Conservation (phyloP, 2,329 filamentous ascomycete genomes). For the Atkinsonella hypoxylon region DNA sequence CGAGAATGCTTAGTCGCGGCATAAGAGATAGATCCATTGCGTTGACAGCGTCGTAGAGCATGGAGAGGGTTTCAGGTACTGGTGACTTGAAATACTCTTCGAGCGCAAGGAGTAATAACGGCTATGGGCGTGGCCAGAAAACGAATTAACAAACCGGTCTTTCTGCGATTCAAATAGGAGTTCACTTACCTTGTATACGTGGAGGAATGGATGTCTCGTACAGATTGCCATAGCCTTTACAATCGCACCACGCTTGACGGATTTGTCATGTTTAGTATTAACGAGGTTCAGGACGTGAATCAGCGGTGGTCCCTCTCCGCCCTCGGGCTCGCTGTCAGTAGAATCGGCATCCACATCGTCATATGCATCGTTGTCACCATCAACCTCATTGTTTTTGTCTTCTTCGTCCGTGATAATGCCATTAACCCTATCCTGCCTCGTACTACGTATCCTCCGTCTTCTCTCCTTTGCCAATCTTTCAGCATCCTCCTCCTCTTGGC, state of each 20-base stretch:
- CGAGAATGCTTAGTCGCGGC: conserved; percentile 71
- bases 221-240: conserved; percentile 99
- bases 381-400: conserved; percentile 28
- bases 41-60: conserved; percentile 87
- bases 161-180: not conserved
- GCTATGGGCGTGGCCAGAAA: conserved; percentile 34
- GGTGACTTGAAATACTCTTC: conserved; percentile 97
- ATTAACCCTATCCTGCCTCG: conserved; percentile 37
- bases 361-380: conserved; percentile 37
- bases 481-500: conserved; percentile 67
- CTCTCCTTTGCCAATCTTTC: conserved; percentile 48
- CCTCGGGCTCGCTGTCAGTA: conserved; percentile 51
- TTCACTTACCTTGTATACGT: conserved; percentile 80
- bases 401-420: conserved; percentile 34
- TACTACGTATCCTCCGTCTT: conserved; percentile 37
- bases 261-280: conserved; percentile 94
- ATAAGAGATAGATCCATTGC: conserved; percentile 93
- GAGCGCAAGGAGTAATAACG: conserved; percentile 75
- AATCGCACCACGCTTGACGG: conserved; percentile 81
- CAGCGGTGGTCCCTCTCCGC: conserved; percentile 73
- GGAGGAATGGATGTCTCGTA: conserved; percentile 90
- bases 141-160: not conserved
- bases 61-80: conserved; percentile 72
- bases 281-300: conserved; percentile 97
- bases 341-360: conserved; percentile 43